Evolutionary conservation across 371 early-diverging fungal genomes (phyloP), one percentile per base, ranked within the genome.

Genomic region (Apophysomyces trapeziformis): DNA sequence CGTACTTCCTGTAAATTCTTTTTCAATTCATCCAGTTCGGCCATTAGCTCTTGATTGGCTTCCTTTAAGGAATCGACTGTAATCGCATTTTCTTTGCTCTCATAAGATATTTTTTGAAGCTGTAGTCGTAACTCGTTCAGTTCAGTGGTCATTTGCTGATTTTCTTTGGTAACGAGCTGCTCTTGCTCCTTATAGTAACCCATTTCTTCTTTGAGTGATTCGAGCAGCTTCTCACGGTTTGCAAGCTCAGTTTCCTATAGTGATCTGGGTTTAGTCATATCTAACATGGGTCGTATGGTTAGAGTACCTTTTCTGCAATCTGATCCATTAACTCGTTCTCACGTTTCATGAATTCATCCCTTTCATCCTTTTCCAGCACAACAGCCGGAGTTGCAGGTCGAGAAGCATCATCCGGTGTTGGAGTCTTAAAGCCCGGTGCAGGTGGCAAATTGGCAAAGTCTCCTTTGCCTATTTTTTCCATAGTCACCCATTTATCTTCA

Each of bases 301-400:
- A 14, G 9, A 26, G 16, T 43, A 72, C 73, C 76, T 95, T 95
- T 62, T 96, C 95, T 0, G 93, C 85, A 54, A 97, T 77, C 69
- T 92, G 90, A 69, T 96, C 95, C 70, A 88, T 87, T 63, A 97
- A 83, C 69, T 97, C 97, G 74, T 95, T 96, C 76, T 98, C 97
- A 46, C 97, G 88, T 61, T 87, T 85, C 78, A 96, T 69, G 70
- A 96, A 96, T 65, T 94, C 96, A 46, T 97, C 96, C 44, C 95
- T 86, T 75, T 96, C 96, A 70, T 96, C 97, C 46, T 92, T 87
- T 61, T 87, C 87, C 44, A 96, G 77, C 5, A 79, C 83, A 32
- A 88, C 82, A 1, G 87, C 88, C 12, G 95, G 94, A 5, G 96
- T 94, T 0, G 87, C 78, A 2, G 95, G 88, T 16, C 95, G 85